Conservation (phyloP, 805 yeast species). For the Starmera caribaea region DNA sequence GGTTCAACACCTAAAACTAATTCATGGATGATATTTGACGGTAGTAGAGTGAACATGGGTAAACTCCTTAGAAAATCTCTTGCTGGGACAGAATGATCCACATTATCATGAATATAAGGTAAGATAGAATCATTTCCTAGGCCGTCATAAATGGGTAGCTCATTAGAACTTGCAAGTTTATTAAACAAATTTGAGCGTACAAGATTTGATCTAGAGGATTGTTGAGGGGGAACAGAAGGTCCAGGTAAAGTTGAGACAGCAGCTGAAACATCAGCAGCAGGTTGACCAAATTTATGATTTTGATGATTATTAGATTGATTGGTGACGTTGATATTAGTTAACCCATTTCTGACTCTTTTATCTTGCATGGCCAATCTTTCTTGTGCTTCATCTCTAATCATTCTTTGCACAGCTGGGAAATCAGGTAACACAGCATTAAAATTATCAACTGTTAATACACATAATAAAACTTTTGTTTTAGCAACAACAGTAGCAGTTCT, state of each 20-base stretch:
- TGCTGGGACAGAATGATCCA: slow-evolving; percentile 46
- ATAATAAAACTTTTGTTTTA: slow-evolving; percentile 53
- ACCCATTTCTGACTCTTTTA: slow-evolving; percentile 40
- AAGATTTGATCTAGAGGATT: background rate
- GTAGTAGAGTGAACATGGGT: slow-evolving; percentile 49
- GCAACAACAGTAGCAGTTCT: slow-evolving; percentile 75
- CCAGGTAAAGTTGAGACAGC: slow-evolving; percentile 28
- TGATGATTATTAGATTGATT: slow-evolving; percentile 1
- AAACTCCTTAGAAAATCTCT: slow-evolving; percentile 48
- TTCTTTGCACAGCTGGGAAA: slow-evolving; percentile 56
- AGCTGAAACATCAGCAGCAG: slow-evolving; percentile 22
- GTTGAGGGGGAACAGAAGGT: slow-evolving; percentile 27
- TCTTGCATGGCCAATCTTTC: slow-evolving; percentile 66
- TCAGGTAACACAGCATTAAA: slow-evolving; percentile 48
- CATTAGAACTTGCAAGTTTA: too few species aligned
- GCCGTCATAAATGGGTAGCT: background rate
- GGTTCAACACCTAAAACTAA: slow-evolving; percentile 59
- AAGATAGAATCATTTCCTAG: background rate
- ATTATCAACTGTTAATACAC: slow-evolving; percentile 58
- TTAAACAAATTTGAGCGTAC: too few species aligned
- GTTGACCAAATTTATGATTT: slow-evolving; percentile 5
- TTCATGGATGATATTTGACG: slow-evolving; percentile 50
- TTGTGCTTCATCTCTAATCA: slow-evolving; percentile 71
- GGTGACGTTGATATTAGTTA: slow-evolving; percentile 18
- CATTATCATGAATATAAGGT: slow-evolving; percentile 25